Evolutionary conservation across 164 flowering plant genomes (phyloP).

Genomic region (Stephania yunnanensis): DNA sequence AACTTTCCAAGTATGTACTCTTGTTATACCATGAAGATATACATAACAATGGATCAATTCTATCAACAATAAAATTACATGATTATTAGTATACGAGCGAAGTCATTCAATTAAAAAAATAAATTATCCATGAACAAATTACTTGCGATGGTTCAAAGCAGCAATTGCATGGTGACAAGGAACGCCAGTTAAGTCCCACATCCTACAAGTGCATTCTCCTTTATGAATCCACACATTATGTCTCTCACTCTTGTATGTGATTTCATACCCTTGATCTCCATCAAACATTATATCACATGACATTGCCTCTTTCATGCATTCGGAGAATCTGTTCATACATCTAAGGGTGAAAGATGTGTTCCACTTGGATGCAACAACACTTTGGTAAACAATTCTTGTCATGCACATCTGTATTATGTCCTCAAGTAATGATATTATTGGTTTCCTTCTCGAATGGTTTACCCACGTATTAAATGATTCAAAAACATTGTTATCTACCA

Average conservation of each 20-base stretch:
- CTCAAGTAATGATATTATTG: neutral
- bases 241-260: neutral
- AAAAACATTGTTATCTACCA: neutral
- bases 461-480: neutral
- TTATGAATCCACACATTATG: neutral
- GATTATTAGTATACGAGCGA: no score
- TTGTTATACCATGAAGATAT: no score
- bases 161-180: neutral
- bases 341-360: neutral
- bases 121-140: no score
- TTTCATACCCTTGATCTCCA: neutral
- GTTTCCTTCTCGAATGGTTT: neutral
- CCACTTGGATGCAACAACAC: neutral
- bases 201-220: neutral
- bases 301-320: neutral
- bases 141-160: neutral
- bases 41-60: no score
- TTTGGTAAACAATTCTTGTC: neutral
- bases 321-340: neutral
- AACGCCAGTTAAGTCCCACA: neutral
- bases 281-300: neutral
- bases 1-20: no score
- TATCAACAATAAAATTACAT: no score
- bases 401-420: neutral
- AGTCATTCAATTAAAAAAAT: no score